Conservation (phyloP, 768 basidiomycete species). For the Psilocybe azurescens region DNA sequence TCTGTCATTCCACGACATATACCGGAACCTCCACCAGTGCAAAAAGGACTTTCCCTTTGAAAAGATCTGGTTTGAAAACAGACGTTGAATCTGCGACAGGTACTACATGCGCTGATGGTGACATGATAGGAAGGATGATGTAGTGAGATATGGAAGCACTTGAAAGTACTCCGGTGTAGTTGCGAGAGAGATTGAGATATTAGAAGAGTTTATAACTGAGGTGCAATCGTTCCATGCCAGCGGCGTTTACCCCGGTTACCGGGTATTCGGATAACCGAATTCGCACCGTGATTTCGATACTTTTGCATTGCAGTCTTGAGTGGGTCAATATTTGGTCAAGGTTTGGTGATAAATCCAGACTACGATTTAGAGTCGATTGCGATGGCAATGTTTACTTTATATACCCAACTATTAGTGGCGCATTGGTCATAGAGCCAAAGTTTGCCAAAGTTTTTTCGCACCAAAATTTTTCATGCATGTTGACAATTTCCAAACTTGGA, state of each 20-base stretch:
- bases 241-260: constrained; percentile 4
- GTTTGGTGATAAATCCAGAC: too few relatives aligned
- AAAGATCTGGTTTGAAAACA: constrained; percentile 80
- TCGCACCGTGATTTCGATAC: not conserved
- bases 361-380: too few relatives aligned
- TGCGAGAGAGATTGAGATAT: not conserved
- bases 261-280: not conserved
- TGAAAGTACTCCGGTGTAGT: not conserved
- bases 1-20: constrained; percentile 92
- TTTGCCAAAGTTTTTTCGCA: too few relatives aligned
- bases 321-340: not conserved
- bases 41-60: constrained; percentile 90
- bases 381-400: too few relatives aligned
- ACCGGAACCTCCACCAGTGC: constrained; percentile 91
- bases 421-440: too few relatives aligned
- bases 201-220: not conserved
- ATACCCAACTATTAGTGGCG: too few relatives aligned
- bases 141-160: constrained; percentile 3
- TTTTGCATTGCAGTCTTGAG: not conserved
- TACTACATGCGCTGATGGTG: constrained; percentile 44
- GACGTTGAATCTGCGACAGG: constrained; percentile 58
- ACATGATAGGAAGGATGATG: constrained; percentile 34
- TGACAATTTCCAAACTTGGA: too few relatives aligned
- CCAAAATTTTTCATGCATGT: too few relatives aligned
- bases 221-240: not conserved